These are phyloP conservation scores for Tulasnella sp. DNA, from an alignment of 768 basidiomycete species.

Conservation along the genomic window DNA sequence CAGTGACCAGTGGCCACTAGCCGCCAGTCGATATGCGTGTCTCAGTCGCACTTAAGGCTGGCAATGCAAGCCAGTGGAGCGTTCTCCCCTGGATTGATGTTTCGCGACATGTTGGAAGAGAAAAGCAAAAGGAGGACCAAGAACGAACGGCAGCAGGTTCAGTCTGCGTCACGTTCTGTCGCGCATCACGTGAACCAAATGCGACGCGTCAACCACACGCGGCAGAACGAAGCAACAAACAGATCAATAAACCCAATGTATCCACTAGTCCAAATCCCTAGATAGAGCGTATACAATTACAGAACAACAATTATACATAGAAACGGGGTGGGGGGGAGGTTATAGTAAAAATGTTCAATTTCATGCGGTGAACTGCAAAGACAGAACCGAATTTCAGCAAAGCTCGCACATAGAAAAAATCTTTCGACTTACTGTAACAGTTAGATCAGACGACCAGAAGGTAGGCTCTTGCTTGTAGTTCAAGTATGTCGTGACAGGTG, in stretches of 20 bases:
- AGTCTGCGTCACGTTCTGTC: background rate
- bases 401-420: background rate
- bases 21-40: background rate
- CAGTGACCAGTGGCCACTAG: no score
- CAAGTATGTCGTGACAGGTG: background rate
- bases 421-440: background rate
- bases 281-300: background rate
- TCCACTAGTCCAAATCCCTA: background rate
- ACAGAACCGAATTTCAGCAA: background rate
- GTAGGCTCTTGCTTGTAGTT: constrained; percentile 6
- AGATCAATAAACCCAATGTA: background rate
- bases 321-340: background rate
- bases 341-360: background rate
- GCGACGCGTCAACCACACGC: background rate
- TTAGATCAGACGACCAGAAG: background rate
- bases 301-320: background rate
- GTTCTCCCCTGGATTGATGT: background rate
- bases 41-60: constrained; percentile 32
- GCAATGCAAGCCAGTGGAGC: background rate
- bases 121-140: no score
- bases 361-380: background rate
- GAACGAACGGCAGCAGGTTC: background rate
- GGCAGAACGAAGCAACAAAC: background rate
- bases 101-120: background rate
- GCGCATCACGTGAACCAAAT: background rate